Conservation (phyloP, 768 basidiomycete species). For the Termitomyces sp. region DNA sequence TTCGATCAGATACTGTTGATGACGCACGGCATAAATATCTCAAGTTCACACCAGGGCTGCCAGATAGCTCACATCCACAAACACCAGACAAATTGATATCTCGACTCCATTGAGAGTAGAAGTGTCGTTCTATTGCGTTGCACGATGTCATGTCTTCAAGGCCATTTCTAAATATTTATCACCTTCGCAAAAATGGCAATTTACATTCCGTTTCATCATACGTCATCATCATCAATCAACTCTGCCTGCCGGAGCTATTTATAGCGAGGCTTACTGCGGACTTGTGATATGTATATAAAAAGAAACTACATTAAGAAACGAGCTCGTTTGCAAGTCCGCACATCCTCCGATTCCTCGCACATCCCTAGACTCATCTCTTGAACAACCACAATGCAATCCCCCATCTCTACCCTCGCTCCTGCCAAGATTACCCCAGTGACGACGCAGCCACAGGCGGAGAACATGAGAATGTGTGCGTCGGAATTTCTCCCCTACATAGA, state of each 20-base stretch:
- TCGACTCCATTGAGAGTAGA: neutral
- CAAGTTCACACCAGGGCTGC: too few relatives aligned
- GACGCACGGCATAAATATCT: too few relatives aligned
- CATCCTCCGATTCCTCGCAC: neutral
- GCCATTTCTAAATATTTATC: neutral
- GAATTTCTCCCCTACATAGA: neutral
- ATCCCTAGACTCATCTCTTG: neutral
- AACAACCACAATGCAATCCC: neutral
- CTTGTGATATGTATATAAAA: neutral
- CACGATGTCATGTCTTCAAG: neutral
- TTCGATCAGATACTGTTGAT: too few relatives aligned
- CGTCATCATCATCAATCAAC: neutral
- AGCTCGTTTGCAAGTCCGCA: neutral
- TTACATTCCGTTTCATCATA: neutral
- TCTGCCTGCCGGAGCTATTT: neutral
- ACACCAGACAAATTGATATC: neutral
- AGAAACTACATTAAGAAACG: neutral
- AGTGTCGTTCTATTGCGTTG: neutral
- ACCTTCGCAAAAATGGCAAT: neutral
- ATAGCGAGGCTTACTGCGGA: neutral
- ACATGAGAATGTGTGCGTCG: slow-evolving; percentile 57
- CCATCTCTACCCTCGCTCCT: slow-evolving; percentile 8
- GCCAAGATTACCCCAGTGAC: slow-evolving; percentile 23
- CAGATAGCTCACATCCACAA: neutral
- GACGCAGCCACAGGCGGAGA: slow-evolving; percentile 50